Conservation (phyloP, 805 yeast species). For the Saturnispora quitensis region DNA sequence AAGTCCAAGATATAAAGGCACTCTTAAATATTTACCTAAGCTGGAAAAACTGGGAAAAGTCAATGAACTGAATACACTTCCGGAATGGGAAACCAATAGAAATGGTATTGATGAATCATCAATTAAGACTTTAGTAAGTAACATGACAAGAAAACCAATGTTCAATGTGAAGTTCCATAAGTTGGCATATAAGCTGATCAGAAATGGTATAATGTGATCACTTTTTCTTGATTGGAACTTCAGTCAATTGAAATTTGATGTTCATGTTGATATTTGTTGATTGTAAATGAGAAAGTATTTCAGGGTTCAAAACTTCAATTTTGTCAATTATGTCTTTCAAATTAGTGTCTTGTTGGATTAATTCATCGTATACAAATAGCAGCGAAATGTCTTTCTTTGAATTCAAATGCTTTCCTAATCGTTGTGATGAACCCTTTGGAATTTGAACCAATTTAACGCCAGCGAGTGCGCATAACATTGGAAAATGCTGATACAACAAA, state of each 20-base stretch:
- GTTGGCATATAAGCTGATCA: not conserved
- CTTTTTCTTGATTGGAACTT: slow-evolving; percentile 33
- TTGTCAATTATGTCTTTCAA: not conserved
- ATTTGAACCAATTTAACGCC: slow-evolving; percentile 51
- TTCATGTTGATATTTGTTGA: slow-evolving; percentile 17
- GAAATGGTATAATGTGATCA: slow-evolving; percentile 10
- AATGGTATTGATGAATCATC: not conserved
- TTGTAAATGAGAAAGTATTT: slow-evolving; percentile 16
- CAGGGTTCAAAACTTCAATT: slow-evolving; percentile 20
- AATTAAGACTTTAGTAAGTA: not conserved
- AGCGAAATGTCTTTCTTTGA: slow-evolving; percentile 13
- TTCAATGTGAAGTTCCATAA: not conserved
- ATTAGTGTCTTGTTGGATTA: not conserved
- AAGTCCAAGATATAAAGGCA: slow-evolving; percentile 2
- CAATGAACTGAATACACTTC: slow-evolving; percentile 9
- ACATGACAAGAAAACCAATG: not conserved
- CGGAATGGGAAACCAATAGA: slow-evolving; percentile 1
- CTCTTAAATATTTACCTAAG: slow-evolving; percentile 8
- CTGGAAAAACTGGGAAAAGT: slow-evolving; percentile 1
- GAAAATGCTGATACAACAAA: slow-evolving; percentile 48
- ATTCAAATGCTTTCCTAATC: slow-evolving; percentile 14
- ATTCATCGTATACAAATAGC: not conserved
- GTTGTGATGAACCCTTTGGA: slow-evolving; percentile 36
- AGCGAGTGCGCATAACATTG: slow-evolving; percentile 43
- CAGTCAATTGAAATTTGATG: slow-evolving; percentile 36